Base-by-base conservation (phyloP, 1,139 yeast genomes). In the Candida neerlandica region DNA sequence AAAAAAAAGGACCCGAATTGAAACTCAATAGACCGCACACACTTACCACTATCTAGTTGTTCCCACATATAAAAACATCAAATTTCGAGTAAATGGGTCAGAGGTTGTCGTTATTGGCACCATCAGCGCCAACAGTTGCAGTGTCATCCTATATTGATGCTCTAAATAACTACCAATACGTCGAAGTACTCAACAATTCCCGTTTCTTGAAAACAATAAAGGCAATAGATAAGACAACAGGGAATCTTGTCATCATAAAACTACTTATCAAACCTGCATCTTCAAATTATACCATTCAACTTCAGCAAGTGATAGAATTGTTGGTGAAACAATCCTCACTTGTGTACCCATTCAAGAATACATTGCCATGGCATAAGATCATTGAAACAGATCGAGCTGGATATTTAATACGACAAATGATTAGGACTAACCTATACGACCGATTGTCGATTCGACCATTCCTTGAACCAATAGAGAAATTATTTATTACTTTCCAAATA, bases 371-470 rank as follows among this genome's bases (percentile, higher is more conserved):
- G 69, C 75, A 82, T 50, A 80, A 85, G 52, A 71, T 94, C 41
- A 77, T 91, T 21, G 97, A 92, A 62, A 90, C 97, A 0, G 96
- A 89, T 51, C 75, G 97, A 47, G 98, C 98, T 0, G 96, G 96
- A 0, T 95, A 94, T 66, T 68, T 92, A 46, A 83, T 92, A 49
- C 78, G 99, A 50, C 98, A 92, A 58, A 84, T 83, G 71, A 73
- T 89, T 49, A 81, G 85, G 58, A 84, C 87, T 38, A 91, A 89
- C 59, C 69, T 92, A 30, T 91, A 91, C 61, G 99, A 95, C 62
- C 71, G 98, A 53, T 75, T 94, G 48, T 87, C 96, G 38, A 82
- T 94, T 2, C 75, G 97, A 43, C 98, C 99, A 0, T 94, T 92
- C 64, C 71, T 92, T 43, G 94, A 87, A 54, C 78, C 82, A 3